Evolutionary conservation across 371 early-diverging fungal genomes (phyloP).

Genomic region (Saksenaea oblongispora): DNA sequence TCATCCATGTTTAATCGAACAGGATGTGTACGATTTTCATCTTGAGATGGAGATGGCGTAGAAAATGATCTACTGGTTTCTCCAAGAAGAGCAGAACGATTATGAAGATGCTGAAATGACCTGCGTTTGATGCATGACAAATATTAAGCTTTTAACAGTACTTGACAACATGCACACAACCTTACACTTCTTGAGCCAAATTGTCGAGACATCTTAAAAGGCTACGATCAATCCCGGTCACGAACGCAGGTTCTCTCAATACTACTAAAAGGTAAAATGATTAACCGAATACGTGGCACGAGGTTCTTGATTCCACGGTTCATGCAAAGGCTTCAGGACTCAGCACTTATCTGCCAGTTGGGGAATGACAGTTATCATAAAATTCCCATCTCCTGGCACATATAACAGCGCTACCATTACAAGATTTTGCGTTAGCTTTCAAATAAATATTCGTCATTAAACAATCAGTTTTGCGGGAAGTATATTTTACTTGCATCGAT

Average conservation of each 20-base stretch:
- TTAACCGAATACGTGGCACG: no score
- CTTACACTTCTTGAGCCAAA: slow-evolving; percentile 46
- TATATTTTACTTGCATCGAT: no score
- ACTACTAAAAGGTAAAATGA: no score
- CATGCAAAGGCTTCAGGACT: no score
- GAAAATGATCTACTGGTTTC: slow-evolving; percentile 19
- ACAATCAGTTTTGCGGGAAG: no score
- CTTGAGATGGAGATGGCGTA: slow-evolving; percentile 30
- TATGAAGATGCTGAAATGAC: slow-evolving; percentile 50
- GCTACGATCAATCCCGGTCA: not conserved
- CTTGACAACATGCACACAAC: slow-evolving; percentile 13
- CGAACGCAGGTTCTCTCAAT: not conserved
- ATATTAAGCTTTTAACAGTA: not conserved
- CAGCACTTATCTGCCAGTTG: no score
- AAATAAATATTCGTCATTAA: no score
- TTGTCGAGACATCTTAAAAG: slow-evolving; percentile 35
- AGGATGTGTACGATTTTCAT: slow-evolving; percentile 19
- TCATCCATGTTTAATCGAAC: slow-evolving; percentile 42
- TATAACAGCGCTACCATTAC: no score
- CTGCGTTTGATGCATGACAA: slow-evolving; percentile 15
- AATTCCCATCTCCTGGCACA: no score
- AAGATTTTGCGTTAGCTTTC: no score
- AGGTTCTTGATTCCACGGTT: no score
- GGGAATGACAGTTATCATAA: no score
- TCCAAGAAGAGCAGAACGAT: slow-evolving; percentile 42